Conservation (phyloP, 257 asterid species). For the Penstemon barbatus region DNA sequence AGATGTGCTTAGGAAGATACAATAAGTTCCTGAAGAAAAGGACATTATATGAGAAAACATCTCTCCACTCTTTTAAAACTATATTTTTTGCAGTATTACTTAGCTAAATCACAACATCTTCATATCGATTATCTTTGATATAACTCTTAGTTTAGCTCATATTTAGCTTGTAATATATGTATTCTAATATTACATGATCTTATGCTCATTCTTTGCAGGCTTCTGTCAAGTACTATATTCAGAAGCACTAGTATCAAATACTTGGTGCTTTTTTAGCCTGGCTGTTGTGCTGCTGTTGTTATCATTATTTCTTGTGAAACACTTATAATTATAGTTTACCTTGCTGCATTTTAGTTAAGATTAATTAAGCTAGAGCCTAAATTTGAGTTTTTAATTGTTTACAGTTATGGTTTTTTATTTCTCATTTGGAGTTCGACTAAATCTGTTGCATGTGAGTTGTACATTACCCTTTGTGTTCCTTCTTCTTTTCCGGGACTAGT, state of each 20-base stretch:
- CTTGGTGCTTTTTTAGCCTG: neutral
- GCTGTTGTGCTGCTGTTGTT: neutral
- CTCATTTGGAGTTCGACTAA: neutral
- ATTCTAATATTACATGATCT: neutral
- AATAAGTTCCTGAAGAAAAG: neutral
- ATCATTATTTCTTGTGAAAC: neutral
- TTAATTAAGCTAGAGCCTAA: neutral
- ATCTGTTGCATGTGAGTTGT: neutral
- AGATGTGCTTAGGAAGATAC: neutral
- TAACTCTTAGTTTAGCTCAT: neutral
- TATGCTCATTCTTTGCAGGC: constrained; percentile 4
- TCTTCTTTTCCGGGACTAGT: neutral
- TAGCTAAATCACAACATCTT: neutral
- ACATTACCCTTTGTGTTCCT: neutral
- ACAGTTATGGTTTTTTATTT: neutral
- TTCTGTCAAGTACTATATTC: neutral
- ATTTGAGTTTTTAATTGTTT: neutral
- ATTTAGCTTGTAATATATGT: neutral
- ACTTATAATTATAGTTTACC: neutral
- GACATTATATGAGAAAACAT: neutral
- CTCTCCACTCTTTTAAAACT: neutral
- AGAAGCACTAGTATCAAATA: constrained; percentile 1
- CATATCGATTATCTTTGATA: neutral
- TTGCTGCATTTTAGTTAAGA: neutral
- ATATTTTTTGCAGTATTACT: neutral